phyloP scores from a whole-genome alignment of 768 basidiomycete species.

The Fomitopsis serialis region DNA sequence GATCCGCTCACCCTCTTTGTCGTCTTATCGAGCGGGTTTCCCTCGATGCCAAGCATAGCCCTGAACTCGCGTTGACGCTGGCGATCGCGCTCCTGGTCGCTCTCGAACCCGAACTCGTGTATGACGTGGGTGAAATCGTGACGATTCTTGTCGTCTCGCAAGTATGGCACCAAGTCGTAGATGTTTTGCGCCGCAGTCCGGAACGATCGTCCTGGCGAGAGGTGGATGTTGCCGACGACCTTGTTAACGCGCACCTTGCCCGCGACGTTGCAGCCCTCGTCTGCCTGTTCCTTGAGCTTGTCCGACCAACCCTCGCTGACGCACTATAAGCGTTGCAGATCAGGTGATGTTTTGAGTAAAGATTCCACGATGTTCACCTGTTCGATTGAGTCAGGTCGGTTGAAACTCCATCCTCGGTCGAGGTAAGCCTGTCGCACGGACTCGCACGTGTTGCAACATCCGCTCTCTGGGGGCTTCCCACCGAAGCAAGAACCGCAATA shows the following conservation, averaged over 20 bases:
- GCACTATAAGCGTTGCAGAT: constrained; percentile 48
- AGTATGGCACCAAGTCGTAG: constrained; percentile 91
- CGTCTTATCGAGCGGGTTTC: constrained; percentile 71
- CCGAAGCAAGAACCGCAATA: constrained; percentile 98
- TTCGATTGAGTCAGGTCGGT: constrained; percentile 84
- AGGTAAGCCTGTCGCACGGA: constrained; percentile 89
- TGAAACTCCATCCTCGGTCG: constrained; percentile 92
- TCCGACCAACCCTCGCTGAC: constrained; percentile 92
- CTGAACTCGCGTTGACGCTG: constrained; percentile 64
- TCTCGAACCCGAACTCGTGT: constrained; percentile 75
- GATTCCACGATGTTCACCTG: no score
- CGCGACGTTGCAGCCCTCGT: constrained; percentile 91
- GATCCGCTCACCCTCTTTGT: constrained; percentile 43
- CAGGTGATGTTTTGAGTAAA: background rate
- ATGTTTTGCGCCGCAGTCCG: constrained; percentile 74
- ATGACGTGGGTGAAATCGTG: constrained; percentile 94
- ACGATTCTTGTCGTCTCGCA: constrained; percentile 78
- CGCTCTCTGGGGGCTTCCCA: constrained; percentile 63
- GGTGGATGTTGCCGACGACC: constrained; percentile 91
- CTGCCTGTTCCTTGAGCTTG: constrained; percentile 84
- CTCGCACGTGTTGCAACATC: constrained; percentile 96
- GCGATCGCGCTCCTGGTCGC: constrained; percentile 77
- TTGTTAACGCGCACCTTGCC: constrained; percentile 95
- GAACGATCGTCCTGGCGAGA: constrained; percentile 95
- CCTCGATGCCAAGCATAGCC: constrained; percentile 64